Evolutionary conservation across 176 grass and related monocot genomes (phyloP).

Genomic region (Areca catechu): DNA sequence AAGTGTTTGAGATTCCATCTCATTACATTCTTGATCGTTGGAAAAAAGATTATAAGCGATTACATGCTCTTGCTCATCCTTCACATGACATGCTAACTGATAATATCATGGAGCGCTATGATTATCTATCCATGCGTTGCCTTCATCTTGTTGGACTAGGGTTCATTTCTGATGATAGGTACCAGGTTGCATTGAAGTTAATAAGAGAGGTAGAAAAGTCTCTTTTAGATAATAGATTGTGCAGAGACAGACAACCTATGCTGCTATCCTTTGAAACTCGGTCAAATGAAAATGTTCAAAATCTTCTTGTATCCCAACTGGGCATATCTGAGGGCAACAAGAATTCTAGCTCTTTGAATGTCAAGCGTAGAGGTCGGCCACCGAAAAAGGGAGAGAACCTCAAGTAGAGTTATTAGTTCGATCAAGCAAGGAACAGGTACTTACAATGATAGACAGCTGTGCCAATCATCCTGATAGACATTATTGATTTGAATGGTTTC

Average conservation of each 20-base stretch:
- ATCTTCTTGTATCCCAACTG: conserved; percentile 28
- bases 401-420: conserved; percentile 33
- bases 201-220: conserved; percentile 60
- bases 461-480: background rate
- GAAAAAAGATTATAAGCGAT: conserved; percentile 82
- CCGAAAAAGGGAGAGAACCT: conserved; percentile 59
- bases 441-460: too few species aligned
- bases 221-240: conserved; percentile 54
- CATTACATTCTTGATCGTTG: conserved; percentile 75
- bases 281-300: conserved; percentile 53
- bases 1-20: conserved; percentile 76
- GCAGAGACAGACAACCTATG: conserved; percentile 51
- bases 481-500: conserved; percentile 3
- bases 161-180: conserved; percentile 75
- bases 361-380: conserved; percentile 54
- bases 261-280: conserved; percentile 71
- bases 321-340: conserved; percentile 42
- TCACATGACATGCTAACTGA: conserved; percentile 30
- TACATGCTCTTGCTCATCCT: conserved; percentile 38
- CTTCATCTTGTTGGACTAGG: conserved; percentile 58
- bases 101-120: conserved; percentile 31
- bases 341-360: conserved; percentile 42
- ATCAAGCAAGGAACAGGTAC: conserved; percentile 71
- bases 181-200: conserved; percentile 76
- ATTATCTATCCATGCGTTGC: conserved; percentile 42